These are phyloP conservation scores for Syzygium malaccense DNA, from an alignment of 441 rosid species.

Conservation along the genomic window DNA sequence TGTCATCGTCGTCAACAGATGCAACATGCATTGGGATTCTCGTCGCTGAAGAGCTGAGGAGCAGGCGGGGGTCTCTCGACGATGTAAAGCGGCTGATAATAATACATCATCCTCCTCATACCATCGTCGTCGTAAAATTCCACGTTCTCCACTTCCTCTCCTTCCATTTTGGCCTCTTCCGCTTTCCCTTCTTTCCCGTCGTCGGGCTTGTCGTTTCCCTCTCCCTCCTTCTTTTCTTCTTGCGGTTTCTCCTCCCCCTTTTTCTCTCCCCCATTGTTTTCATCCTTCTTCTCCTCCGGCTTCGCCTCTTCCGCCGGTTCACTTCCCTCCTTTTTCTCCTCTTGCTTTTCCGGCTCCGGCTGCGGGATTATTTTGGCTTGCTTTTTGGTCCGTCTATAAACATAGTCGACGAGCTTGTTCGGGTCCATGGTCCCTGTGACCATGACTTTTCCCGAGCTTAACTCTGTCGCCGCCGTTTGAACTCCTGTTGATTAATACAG, in stretches of 20 bases:
- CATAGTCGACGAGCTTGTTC: slow-evolving; percentile 68
- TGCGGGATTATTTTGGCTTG: slow-evolving; percentile 72
- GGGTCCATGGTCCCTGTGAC: slow-evolving; percentile 91
- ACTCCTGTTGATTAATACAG: slow-evolving; percentile 43
- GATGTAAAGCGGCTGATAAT: slow-evolving; percentile 55
- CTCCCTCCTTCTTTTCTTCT: slow-evolving; percentile 22
- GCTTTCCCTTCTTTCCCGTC: slow-evolving; percentile 5
- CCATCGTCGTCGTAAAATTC: slow-evolving; percentile 29
- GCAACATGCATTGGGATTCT: not conserved
- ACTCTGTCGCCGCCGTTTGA: slow-evolving; percentile 60
- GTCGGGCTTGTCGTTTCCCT: slow-evolving; percentile 10
- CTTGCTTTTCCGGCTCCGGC: slow-evolving; percentile 42
- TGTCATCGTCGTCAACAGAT: not conserved
- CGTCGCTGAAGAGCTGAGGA: slow-evolving; percentile 33
- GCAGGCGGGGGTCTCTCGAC: slow-evolving; percentile 61
- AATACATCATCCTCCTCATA: slow-evolving; percentile 52
- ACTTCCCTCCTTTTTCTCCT: slow-evolving; percentile 9
- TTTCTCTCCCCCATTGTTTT: slow-evolving; percentile 20
- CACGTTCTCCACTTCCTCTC: not conserved
- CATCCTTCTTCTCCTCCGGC: slow-evolving; percentile 13
- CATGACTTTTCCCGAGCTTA: slow-evolving; percentile 51
- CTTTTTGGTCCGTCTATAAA: slow-evolving; percentile 69
- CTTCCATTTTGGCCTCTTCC: not conserved
- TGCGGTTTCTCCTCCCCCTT: not conserved
- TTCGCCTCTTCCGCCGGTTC: not conserved